Evolutionary conservation across 371 early-diverging fungal species (phyloP).

Genomic region (Thermomucor indicae-seudaticae): DNA sequence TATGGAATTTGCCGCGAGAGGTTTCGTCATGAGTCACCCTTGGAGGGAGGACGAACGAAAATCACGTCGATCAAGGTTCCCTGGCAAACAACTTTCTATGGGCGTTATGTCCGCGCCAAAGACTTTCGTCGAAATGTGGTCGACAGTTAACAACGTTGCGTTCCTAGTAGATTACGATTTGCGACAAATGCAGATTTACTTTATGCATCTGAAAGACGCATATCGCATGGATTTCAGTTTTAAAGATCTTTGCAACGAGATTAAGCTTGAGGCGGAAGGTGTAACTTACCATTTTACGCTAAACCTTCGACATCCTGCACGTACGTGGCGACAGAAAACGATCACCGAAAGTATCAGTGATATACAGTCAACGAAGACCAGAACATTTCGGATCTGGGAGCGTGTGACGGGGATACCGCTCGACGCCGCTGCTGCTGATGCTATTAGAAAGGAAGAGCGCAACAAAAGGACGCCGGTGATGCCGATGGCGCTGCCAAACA

Average conservation of each 20-base stretch:
- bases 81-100: conserved; percentile 1
- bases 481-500: conserved; percentile 9
- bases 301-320: conserved; percentile 21
- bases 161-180: conserved; percentile 19
- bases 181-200: conserved; percentile 21
- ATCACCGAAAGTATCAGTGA: conserved; percentile 1
- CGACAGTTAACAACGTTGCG: not conserved
- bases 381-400: conserved; percentile 18
- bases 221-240: conserved; percentile 30
- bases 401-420: conserved; percentile 25
- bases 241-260: conserved; percentile 20
- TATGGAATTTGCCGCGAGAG: conserved; percentile 4
- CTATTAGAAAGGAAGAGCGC: not conserved
- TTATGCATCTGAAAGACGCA: conserved; percentile 15
- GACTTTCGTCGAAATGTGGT: conserved; percentile 16
- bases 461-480: conserved; percentile 7
- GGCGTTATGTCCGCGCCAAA: conserved; percentile 11
- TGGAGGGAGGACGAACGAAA: not conserved
- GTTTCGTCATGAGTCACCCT: not conserved
- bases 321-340: conserved; percentile 18
- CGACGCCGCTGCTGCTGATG: not conserved
- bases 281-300: conserved; percentile 20
- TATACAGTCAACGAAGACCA: not conserved
- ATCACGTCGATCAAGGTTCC: not conserved
- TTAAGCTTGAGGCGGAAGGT: conserved; percentile 18